phyloP scores from a whole-genome alignment of 2,329 filamentous ascomycete species.

The Cordyceps militaris region DNA sequence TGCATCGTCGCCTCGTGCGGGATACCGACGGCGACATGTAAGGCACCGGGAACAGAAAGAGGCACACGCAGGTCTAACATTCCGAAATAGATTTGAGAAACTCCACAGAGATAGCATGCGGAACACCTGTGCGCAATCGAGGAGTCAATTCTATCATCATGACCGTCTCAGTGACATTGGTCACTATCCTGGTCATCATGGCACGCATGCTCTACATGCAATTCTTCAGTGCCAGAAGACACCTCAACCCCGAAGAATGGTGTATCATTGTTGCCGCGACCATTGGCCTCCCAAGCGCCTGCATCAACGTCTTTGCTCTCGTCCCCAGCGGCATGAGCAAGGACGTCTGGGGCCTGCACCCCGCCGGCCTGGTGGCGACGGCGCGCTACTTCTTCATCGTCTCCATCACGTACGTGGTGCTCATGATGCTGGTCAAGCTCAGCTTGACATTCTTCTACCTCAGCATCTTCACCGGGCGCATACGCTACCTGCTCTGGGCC shows the following conservation, averaged over 20 bases:
- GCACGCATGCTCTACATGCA: slow-evolving; percentile 31
- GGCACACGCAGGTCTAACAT: not conserved
- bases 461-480: slow-evolving; percentile 36
- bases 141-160: not conserved
- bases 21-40: slow-evolving; percentile 3
- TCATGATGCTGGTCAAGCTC: slow-evolving; percentile 36
- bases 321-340: slow-evolving; percentile 32
- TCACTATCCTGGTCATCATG: slow-evolving; percentile 25
- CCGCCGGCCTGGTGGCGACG: slow-evolving; percentile 33
- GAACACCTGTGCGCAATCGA: slow-evolving; percentile 1
- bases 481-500: slow-evolving; percentile 31
- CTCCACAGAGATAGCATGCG: not conserved
- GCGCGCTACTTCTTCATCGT: slow-evolving; percentile 32
- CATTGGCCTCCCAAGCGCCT: slow-evolving; percentile 24
- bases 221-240: slow-evolving; percentile 23
- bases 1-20: not conserved
- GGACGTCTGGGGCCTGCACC: slow-evolving; percentile 38
- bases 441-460: slow-evolving; percentile 44
- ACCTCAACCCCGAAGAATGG: slow-evolving; percentile 31
- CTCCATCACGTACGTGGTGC: slow-evolving; percentile 33
- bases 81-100: not conserved
- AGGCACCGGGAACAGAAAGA: not conserved
- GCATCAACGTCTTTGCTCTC: slow-evolving; percentile 23
- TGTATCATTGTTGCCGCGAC: slow-evolving; percentile 22
- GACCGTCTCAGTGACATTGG: not conserved